phyloP scores from a whole-genome alignment of 2,329 filamentous ascomycete species.

The Calonectria fujianensis region DNA sequence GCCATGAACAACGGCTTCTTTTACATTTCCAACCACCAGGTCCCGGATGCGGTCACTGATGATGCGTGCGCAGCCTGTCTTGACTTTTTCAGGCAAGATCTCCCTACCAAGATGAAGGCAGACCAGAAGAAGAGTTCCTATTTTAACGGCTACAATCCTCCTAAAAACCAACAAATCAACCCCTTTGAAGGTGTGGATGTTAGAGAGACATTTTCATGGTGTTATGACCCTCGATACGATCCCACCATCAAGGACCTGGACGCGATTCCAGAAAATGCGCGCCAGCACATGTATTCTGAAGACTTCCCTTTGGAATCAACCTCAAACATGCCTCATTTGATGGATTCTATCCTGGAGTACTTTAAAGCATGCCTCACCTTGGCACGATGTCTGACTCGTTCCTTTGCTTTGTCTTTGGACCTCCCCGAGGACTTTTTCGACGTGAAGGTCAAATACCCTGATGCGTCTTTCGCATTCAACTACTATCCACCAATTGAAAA shows the following conservation, averaged over 20 bases:
- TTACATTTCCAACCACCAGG: slow-evolving; percentile 23
- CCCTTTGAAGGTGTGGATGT: slow-evolving; percentile 11
- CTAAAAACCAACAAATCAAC: slow-evolving; percentile 11
- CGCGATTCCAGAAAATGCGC: neutral
- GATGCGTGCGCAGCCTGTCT: slow-evolving; percentile 2
- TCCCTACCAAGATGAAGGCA: slow-evolving; percentile 10
- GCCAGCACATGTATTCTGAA: neutral
- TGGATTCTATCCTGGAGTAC: slow-evolving; percentile 5
- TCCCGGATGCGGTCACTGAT: slow-evolving; percentile 7
- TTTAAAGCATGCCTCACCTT: slow-evolving; percentile 4
- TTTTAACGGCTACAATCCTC: slow-evolving; percentile 23
- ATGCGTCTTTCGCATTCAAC: slow-evolving; percentile 27
- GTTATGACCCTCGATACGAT: slow-evolving; percentile 11
- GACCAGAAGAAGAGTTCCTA: slow-evolving; percentile 1
- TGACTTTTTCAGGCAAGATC: slow-evolving; percentile 27
- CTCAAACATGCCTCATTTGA: slow-evolving; percentile 6
- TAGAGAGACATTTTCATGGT: slow-evolving; percentile 25
- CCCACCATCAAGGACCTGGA: neutral
- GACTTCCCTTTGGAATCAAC: slow-evolving; percentile 18
- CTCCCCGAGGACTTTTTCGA: slow-evolving; percentile 26
- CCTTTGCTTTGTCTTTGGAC: slow-evolving; percentile 20
- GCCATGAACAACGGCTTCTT: slow-evolving; percentile 28
- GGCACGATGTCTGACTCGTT: slow-evolving; percentile 14
- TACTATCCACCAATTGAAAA: slow-evolving; percentile 21
- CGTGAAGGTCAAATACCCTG: slow-evolving; percentile 15